These are phyloP conservation scores for Hymenoscyphus repandus DNA, from an alignment of 2,329 filamentous ascomycete species.

Conservation along the genomic window DNA sequence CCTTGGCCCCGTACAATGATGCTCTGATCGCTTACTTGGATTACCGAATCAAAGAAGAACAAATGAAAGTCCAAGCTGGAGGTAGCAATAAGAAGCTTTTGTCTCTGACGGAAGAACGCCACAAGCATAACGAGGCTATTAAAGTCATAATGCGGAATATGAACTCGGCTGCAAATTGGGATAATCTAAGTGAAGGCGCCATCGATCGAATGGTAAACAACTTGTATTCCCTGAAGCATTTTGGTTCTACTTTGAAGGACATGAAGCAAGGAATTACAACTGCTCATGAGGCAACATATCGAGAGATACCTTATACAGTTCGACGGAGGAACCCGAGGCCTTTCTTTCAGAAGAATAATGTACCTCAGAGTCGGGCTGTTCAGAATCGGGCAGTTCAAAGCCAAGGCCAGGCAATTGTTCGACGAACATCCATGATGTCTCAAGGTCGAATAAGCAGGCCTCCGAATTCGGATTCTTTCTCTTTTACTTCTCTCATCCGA, in stretches of 20 bases:
- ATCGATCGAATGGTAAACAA: constrained; percentile 20
- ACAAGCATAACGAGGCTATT: constrained; percentile 12
- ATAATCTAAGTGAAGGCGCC: constrained; percentile 10
- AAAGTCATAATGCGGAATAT: constrained; percentile 19
- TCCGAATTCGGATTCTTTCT: too few species aligned
- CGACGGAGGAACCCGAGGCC: too few species aligned
- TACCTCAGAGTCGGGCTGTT: too few species aligned
- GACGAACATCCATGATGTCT: too few species aligned
- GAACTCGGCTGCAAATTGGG: not conserved
- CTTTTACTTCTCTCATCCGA: too few species aligned
- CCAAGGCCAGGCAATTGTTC: too few species aligned
- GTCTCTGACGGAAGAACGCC: constrained; percentile 19
- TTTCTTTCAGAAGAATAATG: too few species aligned
- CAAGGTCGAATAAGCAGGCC: too few species aligned
- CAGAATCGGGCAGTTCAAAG: too few species aligned
- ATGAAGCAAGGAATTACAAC: constrained; percentile 15
- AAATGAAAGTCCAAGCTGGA: constrained; percentile 30
- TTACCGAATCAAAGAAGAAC: constrained; percentile 35
- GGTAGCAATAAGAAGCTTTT: constrained; percentile 23
- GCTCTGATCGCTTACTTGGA: constrained; percentile 36
- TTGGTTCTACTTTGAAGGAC: constrained; percentile 19
- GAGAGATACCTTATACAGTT: too few species aligned
- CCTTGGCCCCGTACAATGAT: constrained; percentile 38
- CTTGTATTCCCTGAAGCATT: constrained; percentile 26
- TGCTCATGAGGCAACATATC: constrained; percentile 21